A percentile compares a stretch with the other conserved stretches of the same genome.
These are phyloP conservation scores for Zoysia matrella DNA, from an alignment of 202 grass and related monocot species.

Conservation along the genomic window DNA sequence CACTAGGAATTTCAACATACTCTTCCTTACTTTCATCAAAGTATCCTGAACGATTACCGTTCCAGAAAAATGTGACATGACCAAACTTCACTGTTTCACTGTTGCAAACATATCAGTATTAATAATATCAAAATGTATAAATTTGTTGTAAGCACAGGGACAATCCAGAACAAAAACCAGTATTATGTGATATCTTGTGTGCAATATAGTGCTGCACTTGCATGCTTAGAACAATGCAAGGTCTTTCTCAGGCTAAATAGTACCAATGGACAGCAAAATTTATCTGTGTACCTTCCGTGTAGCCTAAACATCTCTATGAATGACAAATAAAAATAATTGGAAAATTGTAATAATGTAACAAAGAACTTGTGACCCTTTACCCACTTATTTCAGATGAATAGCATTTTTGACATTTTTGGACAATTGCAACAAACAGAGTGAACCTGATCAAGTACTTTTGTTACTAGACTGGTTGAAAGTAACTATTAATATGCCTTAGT, in stretches of 20 bases:
- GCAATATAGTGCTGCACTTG: background rate
- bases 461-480: background rate
- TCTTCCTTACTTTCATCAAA: no score
- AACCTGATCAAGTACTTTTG: background rate
- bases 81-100: no score
- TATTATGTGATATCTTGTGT: background rate
- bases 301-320: background rate
- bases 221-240: no score
- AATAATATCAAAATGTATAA: no score
- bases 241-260: no score
- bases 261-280: background rate
- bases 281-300: background rate
- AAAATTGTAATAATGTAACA: slow-evolving; percentile 11
- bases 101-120: no score
- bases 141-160: no score
- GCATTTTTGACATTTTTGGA: background rate
- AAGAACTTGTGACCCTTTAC: background rate
- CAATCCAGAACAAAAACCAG: background rate
- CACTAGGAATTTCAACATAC: no score
- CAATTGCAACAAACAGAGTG: background rate
- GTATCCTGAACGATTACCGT: no score
- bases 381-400: background rate
- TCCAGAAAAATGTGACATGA: no score
- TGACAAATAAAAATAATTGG: background rate
- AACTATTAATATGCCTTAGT: background rate